Evolutionary conservation across 805 yeast genomes (phyloP), one percentile per base, ranked within the genome.

Genomic region (Wickerhamiella vanderwaltii): DNA sequence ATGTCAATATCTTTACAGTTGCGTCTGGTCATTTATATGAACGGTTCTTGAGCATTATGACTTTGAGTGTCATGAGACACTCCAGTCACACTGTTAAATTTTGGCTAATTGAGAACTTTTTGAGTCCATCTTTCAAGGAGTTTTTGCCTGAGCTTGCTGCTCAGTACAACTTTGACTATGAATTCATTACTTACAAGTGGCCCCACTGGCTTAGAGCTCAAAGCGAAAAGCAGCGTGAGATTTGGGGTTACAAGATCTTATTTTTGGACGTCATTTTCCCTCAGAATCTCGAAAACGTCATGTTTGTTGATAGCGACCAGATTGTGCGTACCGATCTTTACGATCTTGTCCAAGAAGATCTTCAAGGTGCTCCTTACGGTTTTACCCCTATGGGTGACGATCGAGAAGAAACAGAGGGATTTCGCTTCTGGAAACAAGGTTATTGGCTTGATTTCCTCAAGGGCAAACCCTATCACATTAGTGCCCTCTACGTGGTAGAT

Each of bases 191-290:
- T 1, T 88, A 82, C 58, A 79, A 80, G 48, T 88, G 98, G 98
- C 98, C 98, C 11, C 58, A 66, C 7, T 88, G 96, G 94, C 64
- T 88, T 16, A 69, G 87, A 38, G 69, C 69, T 2, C 97, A 88
- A 60, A 59, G 78, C 28, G 88, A 80, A 49, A 74, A 74, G 52
- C 86, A 79, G 53, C 68, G 95, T 47, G 75, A 77, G 2, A 74
- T 85, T 39, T 83, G 94, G 86, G 94, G 91, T 3, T 83, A 80
- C 56, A 88, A 88, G 58, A 77, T 87, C 26, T 61, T 88, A 39
- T 85, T 88, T 52, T 61, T 86, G 48, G 98, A 88, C 61, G 87
- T 81, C 1, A 55, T 91, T 36, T 85, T 88, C 57, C 97, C 97
- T 1, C 78, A 71, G 48, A 73, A 73, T 41, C 65, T 88, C 17